Conservation (phyloP, 768 basidiomycete species). For the Podaxis rugospora region DNA sequence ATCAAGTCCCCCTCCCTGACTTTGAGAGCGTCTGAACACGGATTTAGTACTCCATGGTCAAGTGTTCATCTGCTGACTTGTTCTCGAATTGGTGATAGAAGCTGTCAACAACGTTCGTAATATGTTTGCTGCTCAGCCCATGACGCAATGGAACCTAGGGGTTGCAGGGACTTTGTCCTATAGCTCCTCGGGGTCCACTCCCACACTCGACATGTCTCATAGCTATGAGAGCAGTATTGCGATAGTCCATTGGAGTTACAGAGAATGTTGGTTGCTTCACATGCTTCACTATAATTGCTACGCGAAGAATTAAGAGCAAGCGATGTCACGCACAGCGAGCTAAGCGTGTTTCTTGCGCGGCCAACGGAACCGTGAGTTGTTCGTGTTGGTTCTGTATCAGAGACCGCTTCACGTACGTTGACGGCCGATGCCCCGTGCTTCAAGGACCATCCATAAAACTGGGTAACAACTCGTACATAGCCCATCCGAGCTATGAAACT, state of each 20-base stretch:
- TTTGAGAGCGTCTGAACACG: not conserved
- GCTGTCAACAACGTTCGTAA: slow-evolving; percentile 1
- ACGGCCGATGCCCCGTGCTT: not conserved
- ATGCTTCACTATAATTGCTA: not conserved
- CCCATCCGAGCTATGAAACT: not conserved
- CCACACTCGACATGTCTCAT: not conserved
- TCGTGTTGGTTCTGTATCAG: not conserved
- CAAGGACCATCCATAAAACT: slow-evolving; percentile 1
- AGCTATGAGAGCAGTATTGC: not conserved
- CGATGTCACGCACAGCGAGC: slow-evolving; percentile 1
- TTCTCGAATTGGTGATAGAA: slow-evolving; percentile 4
- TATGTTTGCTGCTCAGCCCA: not conserved
- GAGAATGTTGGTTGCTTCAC: not conserved
- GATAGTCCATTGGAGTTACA: not conserved
- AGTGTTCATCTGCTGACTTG: not conserved
- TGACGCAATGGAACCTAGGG: not conserved
- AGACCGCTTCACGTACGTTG: not conserved
- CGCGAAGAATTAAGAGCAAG: not conserved
- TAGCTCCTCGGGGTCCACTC: not conserved
- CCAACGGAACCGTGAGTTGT: not conserved
- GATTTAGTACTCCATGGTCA: slow-evolving; percentile 6
- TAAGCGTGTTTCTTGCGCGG: slow-evolving; percentile 4
- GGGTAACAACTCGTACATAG: not conserved
- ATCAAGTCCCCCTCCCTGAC: not conserved
- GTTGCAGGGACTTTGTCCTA: not conserved